phyloP scores from a whole-genome alignment of 257 asterid species.

The Solanum ahanhuiri region DNA sequence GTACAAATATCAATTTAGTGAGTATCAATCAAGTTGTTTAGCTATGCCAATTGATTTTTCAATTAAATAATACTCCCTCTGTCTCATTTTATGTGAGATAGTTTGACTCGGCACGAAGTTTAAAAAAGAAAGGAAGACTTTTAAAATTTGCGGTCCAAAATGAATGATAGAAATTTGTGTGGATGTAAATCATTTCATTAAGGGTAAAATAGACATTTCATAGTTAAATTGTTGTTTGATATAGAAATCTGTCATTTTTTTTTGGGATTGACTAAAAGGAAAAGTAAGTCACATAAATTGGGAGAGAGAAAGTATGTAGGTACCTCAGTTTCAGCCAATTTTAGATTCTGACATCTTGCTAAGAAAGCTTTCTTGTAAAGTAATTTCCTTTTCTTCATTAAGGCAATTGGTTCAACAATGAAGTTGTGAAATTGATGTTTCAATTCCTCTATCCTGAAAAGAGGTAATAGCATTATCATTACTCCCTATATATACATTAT shows the following conservation, averaged over 20 bases:
- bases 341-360: slow-evolving; percentile 49
- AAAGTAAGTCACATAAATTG: not conserved
- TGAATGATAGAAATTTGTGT: not conserved
- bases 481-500: not conserved
- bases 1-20: not conserved
- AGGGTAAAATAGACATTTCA: too few species aligned
- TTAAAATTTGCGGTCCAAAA: too few species aligned
- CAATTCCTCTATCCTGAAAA: slow-evolving; percentile 45
- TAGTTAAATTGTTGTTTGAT: too few species aligned
- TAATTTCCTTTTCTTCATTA: slow-evolving; percentile 24
- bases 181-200: too few species aligned
- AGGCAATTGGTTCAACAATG: slow-evolving; percentile 14
- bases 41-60: not conserved
- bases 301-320: not conserved
- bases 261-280: accelerated
- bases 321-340: slow-evolving; percentile 77
- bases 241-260: too few species aligned
- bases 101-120: not conserved
- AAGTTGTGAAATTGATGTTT: slow-evolving; percentile 26
- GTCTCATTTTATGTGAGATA: not conserved
- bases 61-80: not conserved
- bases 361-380: slow-evolving; percentile 62
- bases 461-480: not conserved
- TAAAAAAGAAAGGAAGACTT: too few species aligned
- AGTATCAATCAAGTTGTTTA: not conserved